Conservation (phyloP, 208 protist species). For the Balamuthia mandrillaris region DNA sequence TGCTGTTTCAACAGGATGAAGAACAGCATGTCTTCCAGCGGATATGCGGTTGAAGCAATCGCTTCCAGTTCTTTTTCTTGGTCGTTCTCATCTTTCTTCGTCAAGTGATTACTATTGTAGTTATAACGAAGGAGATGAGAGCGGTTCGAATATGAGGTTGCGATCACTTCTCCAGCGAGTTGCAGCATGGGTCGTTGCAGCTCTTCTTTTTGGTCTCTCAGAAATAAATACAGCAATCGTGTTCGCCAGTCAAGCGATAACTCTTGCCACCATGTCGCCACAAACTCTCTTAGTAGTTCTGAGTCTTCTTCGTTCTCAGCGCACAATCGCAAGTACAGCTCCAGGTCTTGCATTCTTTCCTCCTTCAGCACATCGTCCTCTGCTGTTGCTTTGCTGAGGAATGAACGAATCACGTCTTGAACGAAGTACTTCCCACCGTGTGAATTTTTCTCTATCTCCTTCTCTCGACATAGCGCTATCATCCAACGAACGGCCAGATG, state of each 20-base stretch:
- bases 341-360: background rate
- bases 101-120: background rate
- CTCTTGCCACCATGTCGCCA: background rate
- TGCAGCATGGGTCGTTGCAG: background rate
- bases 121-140: background rate
- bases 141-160: background rate
- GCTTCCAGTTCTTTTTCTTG: no score
- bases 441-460: no score
- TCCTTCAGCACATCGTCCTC: background rate
- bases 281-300: no score
- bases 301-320: background rate
- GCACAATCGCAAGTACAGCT: background rate
- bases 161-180: background rate
- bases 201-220: background rate
- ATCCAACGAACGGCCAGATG: background rate
- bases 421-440: no score
- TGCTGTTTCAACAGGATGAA: background rate
- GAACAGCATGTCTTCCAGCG: background rate
- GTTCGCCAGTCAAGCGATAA: background rate
- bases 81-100: background rate
- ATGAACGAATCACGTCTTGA: no score
- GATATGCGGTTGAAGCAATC: background rate
- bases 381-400: background rate
- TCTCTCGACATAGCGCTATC: no score
- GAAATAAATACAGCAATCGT: background rate